Percentiles rank a stretch among this genome's conserved stretches.
Evolutionary conservation across 106 monocot genomes (phyloP).

Genomic region (Narthecium ossifragum): DNA sequence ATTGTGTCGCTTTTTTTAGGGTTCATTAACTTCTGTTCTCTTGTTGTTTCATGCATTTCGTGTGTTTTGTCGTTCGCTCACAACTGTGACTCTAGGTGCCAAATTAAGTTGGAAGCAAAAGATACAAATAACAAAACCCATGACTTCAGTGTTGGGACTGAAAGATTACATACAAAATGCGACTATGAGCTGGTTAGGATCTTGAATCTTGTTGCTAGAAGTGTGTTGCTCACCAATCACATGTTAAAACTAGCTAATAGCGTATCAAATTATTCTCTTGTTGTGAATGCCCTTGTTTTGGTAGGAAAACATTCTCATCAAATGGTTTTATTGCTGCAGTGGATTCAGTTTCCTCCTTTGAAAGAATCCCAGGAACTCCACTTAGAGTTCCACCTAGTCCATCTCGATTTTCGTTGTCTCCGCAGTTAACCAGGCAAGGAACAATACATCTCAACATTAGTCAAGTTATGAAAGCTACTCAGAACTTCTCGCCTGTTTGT

Average conservation of each 20-base stretch:
- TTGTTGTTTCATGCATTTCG: no score
- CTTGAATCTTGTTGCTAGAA: no score
- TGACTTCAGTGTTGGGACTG: no score
- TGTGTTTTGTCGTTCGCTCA: no score
- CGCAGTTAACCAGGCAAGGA: slow-evolving; percentile 39
- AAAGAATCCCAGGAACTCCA: slow-evolving; percentile 35
- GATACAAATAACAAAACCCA: no score
- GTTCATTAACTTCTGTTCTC: no score
- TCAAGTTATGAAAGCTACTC: slow-evolving; percentile 72
- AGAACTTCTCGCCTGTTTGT: slow-evolving; percentile 61
- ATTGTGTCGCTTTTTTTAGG: no score
- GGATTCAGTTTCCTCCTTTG: slow-evolving; percentile 35
- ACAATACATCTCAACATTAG: slow-evolving; percentile 44
- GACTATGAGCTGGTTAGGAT: no score
- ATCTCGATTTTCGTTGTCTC: slow-evolving; percentile 66
- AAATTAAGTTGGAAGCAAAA: no score
- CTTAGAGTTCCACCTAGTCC: slow-evolving; percentile 60
- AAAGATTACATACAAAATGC: no score
- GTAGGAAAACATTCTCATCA: not conserved
- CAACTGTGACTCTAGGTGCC: no score
- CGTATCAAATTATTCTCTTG: not conserved
- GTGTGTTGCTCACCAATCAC: not conserved
- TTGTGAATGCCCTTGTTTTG: not conserved
- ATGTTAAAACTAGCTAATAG: no score
- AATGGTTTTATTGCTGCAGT: slow-evolving; percentile 27